A percentile compares a stretch with the other conserved stretches of the same genome.
phyloP scores from a whole-genome alignment of 2,329 filamentous ascomycete species.

The Aspergillus aculeatus region DNA sequence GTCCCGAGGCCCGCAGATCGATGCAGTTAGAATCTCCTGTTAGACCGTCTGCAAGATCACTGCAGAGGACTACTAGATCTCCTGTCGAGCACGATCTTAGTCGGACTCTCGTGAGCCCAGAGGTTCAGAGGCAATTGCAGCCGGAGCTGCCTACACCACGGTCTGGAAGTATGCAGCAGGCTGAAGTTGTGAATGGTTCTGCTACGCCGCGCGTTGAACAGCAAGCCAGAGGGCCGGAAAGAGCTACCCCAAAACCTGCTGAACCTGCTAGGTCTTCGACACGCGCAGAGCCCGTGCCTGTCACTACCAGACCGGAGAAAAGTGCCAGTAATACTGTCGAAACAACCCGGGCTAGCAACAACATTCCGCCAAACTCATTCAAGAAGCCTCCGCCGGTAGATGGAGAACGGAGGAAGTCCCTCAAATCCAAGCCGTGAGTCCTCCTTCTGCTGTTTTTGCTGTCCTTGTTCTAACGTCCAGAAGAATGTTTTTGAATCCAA shows the following conservation, averaged over 20 bases:
- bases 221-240: neutral
- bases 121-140: neutral
- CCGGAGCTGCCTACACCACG: neutral
- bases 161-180: neutral
- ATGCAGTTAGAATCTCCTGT: neutral
- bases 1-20: neutral
- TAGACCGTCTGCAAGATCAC: neutral
- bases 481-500: constrained; percentile 17
- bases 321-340: neutral
- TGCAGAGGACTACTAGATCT: neutral
- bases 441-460: neutral
- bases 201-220: neutral
- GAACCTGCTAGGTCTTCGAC: neutral
- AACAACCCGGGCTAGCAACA: neutral
- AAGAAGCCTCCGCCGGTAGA: neutral
- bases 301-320: neutral
- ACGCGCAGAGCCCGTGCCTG: neutral
- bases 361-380: neutral
- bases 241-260: neutral
- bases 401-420: constrained; percentile 17
- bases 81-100: neutral
- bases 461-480: neutral
- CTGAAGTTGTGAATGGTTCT: neutral
- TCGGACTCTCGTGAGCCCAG: neutral
- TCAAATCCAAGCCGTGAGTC: constrained; percentile 19